Percentiles rank a stretch among this genome's conserved stretches.
These are phyloP conservation scores for Starmerella asiatica DNA, from an alignment of 805 yeast species.

Conservation along the genomic window DNA sequence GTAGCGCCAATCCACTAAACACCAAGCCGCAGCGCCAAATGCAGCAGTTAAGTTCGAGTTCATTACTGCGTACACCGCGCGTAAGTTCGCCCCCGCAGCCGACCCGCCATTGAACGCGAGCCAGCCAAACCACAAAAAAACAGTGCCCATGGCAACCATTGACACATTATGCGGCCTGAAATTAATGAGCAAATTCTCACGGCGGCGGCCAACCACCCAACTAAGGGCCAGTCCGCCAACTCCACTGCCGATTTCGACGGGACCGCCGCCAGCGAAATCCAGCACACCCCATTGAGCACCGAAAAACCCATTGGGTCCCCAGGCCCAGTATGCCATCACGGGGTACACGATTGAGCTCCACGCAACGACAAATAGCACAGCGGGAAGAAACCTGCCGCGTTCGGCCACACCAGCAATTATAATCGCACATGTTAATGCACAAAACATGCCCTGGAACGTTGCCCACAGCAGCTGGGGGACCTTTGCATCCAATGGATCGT, in stretches of 20 bases:
- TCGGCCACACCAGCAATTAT: constrained; percentile 88
- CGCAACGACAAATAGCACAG: constrained; percentile 63
- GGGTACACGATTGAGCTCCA: constrained; percentile 91
- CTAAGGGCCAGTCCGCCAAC: constrained; percentile 66
- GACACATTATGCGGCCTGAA: constrained; percentile 93
- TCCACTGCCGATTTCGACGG: constrained; percentile 87
- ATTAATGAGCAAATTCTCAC: constrained; percentile 59
- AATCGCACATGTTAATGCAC: constrained; percentile 84
- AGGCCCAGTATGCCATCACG: constrained; percentile 91
- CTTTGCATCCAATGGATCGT: constrained; percentile 31
- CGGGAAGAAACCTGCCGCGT: constrained; percentile 78
- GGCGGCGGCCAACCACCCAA: constrained; percentile 50
- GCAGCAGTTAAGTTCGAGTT: constrained; percentile 84
- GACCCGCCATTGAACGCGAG: constrained; percentile 88
- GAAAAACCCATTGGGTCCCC: constrained; percentile 94
- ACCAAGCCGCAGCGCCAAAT: constrained; percentile 86
- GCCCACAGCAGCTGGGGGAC: constrained; percentile 82
- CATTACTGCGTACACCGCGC: constrained; percentile 80
- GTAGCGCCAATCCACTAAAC: constrained; percentile 71
- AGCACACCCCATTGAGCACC: constrained; percentile 69
- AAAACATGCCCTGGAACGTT: constrained; percentile 77
- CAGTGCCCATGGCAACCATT: constrained; percentile 77
- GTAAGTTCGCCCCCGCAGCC: constrained; percentile 64
- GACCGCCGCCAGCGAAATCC: constrained; percentile 97
- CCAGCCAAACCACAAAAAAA: constrained; percentile 90